Evolutionary conservation across 805 yeast species (phyloP), one percentile per base, ranked within the genome.

Genomic region (Candida easanensis): DNA sequence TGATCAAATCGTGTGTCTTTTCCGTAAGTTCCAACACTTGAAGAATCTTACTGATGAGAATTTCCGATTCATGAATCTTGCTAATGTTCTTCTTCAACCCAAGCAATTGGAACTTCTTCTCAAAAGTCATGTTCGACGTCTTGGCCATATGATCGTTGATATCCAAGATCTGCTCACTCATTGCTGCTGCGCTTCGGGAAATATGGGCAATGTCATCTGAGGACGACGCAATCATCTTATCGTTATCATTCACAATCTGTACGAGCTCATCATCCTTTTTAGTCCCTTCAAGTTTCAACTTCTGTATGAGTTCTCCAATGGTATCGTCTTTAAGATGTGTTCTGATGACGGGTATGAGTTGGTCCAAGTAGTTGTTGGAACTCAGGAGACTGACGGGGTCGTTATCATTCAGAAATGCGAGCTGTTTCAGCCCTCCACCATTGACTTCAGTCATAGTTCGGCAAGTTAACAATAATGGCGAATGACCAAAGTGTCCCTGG

Each of bases 1-100:
- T 77, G 48, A 88, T 84, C 57, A 90, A 69, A 31, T 86, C 90
- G 58, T 88, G 88, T 38, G 89, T 86, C 56, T 82, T 85, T 64
- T 89, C 90, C 14, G 95, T 85, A 52, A 85, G 75, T 57, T 90
- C 96, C 42, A 91, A 71, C 9, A 90, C 90, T 50, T 84, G 88
- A 19, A 90, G 69, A 52, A 95, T 84, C 38, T 81, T 73, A 42
- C 76, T 79, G 27, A 91, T 77, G 17, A 88, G 79, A 31, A 76
- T 72, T 7, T 77, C 77, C 0, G 96, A 83, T 51, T 85, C 88
- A 41, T 77, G 76, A 48, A 91, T 82, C 59, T 85, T 86, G 39
- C 68, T 67, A 15, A 80, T 72, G 6, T 84, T 76, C 51, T 80
- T 82, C 52, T 83, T 84, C 46, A 79, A 69, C 40, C 78, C 79